Percentiles rank a stretch among this genome's conserved stretches.
Evolutionary conservation across 805 yeast genomes (phyloP).

Genomic region (Sungouiozyma ichnusensis): DNA sequence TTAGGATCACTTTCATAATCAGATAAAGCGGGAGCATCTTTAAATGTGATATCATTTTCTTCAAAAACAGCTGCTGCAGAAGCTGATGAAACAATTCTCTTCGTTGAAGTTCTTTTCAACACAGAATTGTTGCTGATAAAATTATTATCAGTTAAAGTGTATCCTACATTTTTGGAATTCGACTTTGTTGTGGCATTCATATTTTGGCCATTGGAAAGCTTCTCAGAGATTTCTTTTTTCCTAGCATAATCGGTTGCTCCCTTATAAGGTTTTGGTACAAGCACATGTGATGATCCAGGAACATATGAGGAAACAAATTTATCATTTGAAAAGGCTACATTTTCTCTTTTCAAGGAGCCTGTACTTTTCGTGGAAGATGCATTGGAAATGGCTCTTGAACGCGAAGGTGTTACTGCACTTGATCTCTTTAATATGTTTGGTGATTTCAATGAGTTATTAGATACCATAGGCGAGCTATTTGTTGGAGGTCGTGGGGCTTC

Average conservation of each 20-base stretch:
- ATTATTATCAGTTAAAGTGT: not conserved
- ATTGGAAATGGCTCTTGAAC: constrained; percentile 7
- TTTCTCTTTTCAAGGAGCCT: constrained; percentile 6
- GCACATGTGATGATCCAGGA: constrained; percentile 34
- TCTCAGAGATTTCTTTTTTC: constrained; percentile 6
- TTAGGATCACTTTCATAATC: constrained; percentile 35
- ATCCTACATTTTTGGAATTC: not conserved
- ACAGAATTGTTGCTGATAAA: constrained; percentile 6
- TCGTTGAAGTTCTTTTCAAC: constrained; percentile 22
- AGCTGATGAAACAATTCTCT: constrained; percentile 28
- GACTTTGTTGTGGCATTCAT: not conserved
- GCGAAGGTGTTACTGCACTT: constrained; percentile 8
- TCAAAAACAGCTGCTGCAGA: constrained; percentile 44
- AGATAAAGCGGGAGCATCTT: constrained; percentile 55
- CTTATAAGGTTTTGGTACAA: constrained; percentile 35
- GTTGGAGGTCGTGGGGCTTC: constrained; percentile 64
- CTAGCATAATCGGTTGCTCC: constrained; percentile 17
- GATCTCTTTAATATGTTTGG: constrained; percentile 11
- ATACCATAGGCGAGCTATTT: constrained; percentile 16
- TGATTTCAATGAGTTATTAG: constrained; percentile 9
- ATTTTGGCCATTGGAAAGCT: not conserved
- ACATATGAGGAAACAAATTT: constrained; percentile 30
- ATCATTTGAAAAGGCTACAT: constrained; percentile 9
- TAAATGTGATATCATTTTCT: constrained; percentile 66
- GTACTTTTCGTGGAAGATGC: constrained; percentile 5